Evolutionary conservation across 1,284 basidiomycete species (phyloP).

Genomic region (Heterobasidion parviporum): DNA sequence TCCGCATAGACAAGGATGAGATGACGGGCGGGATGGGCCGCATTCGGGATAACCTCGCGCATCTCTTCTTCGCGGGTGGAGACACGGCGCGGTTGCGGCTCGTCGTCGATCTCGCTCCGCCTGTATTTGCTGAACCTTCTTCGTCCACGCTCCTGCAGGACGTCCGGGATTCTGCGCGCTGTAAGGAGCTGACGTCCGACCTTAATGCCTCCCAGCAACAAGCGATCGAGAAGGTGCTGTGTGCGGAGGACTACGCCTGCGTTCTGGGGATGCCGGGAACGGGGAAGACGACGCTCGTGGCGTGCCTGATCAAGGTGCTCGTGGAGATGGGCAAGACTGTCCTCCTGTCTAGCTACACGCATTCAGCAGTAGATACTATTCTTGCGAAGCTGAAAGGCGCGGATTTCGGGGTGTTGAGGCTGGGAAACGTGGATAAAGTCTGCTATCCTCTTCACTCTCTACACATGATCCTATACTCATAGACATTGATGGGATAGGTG

Average conservation of each 20-base stretch:
- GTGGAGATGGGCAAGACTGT: constrained; percentile 82
- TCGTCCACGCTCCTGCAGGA: constrained; percentile 9
- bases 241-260: constrained; percentile 84
- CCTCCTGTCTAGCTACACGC: constrained; percentile 88
- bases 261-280: constrained; percentile 98
- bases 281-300: constrained; percentile 95
- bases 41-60: constrained; percentile 85
- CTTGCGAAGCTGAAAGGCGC: constrained; percentile 68
- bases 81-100: constrained; percentile 57
- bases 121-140: constrained; percentile 42
- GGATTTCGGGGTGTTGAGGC: constrained; percentile 70
- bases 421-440: constrained; percentile 92
- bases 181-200: constrained; percentile 5
- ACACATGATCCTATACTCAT: background rate
- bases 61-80: constrained; percentile 78
- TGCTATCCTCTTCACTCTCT: constrained; percentile 11
- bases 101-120: constrained; percentile 76
- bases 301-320: constrained; percentile 77
- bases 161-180: constrained; percentile 6
- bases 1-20: constrained; percentile 94
- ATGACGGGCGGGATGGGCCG: constrained; percentile 80
- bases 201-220: constrained; percentile 73
- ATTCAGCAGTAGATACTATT: constrained; percentile 96
- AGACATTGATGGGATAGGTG: constrained; percentile 36
- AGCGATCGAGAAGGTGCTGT: constrained; percentile 71